Evolutionary conservation across 2,329 filamentous ascomycete species (phyloP).

Genomic region (Acrocalymma vagum): DNA sequence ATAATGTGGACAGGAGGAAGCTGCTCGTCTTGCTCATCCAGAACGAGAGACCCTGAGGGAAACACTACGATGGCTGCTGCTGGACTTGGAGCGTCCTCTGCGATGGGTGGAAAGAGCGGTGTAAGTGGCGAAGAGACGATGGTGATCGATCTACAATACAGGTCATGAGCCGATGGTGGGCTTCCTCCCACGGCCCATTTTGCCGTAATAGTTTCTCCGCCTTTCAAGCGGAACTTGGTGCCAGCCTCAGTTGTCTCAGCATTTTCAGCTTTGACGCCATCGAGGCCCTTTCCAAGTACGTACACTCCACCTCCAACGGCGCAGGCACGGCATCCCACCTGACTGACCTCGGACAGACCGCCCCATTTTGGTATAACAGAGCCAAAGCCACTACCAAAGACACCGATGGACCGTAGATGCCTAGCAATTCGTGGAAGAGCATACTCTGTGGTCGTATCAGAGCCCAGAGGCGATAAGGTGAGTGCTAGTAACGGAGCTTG

Average conservation of each 20-base stretch:
- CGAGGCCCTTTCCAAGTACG: slow-evolving; percentile 77
- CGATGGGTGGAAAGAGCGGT: slow-evolving; percentile 72
- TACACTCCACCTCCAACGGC: slow-evolving; percentile 93
- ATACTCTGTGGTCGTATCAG: slow-evolving; percentile 68
- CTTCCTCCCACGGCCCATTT: slow-evolving; percentile 61
- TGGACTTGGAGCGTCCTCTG: slow-evolving; percentile 79
- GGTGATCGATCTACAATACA: slow-evolving; percentile 68
- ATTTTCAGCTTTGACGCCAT: slow-evolving; percentile 16
- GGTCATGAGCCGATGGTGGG: slow-evolving; percentile 11
- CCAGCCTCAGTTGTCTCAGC: slow-evolving; percentile 14
- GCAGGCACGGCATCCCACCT: slow-evolving; percentile 88
- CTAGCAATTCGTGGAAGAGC: slow-evolving; percentile 78
- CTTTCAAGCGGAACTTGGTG: slow-evolving; percentile 62
- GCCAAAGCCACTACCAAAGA: slow-evolving; percentile 88
- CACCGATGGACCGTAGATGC: slow-evolving; percentile 85
- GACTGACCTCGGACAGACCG: slow-evolving; percentile 84
- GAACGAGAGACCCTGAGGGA: slow-evolving; percentile 64
- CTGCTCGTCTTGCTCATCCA: slow-evolving; percentile 26
- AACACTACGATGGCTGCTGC: slow-evolving; percentile 77
- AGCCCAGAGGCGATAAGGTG: slow-evolving; percentile 72
- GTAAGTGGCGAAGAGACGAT: slow-evolving; percentile 73
- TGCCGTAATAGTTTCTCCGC: slow-evolving; percentile 65
- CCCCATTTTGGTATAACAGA: slow-evolving; percentile 94
- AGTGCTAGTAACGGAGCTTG: slow-evolving; percentile 74
- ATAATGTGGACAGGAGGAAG: slow-evolving; percentile 66